Evolutionary conservation across 805 yeast species (phyloP).

Genomic region (Ogataea saltuana): DNA sequence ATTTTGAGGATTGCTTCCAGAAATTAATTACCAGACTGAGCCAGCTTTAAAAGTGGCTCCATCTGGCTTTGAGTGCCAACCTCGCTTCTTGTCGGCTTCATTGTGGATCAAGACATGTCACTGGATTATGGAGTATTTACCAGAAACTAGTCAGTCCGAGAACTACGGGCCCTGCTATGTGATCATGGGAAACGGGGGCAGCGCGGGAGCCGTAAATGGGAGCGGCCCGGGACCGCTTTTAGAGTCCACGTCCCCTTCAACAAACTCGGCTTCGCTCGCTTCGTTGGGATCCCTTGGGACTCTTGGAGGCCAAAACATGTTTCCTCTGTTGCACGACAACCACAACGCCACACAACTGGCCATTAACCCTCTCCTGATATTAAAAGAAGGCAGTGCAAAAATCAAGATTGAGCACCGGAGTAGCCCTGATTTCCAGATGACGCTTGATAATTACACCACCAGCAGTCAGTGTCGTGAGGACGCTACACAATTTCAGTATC

Average conservation of each 20-base stretch:
- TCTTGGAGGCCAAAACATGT: not conserved
- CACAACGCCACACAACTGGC: constrained; percentile 1
- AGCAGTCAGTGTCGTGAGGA: too few species aligned
- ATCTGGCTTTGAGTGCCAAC: too few species aligned
- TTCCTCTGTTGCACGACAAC: constrained; percentile 1
- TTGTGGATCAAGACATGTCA: not conserved
- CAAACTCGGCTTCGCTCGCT: not conserved
- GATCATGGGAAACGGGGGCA: constrained; percentile 1
- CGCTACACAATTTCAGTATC: too few species aligned
- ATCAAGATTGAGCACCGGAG: not conserved
- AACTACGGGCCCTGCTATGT: constrained; percentile 3
- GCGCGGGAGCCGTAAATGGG: not conserved
- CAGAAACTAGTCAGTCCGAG: constrained; percentile 10
- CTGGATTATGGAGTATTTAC: constrained; percentile 14
- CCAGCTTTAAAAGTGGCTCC: constrained; percentile 5
- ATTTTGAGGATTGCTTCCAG: constrained; percentile 8
- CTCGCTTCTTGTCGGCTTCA: not conserved
- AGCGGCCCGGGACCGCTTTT: too few species aligned
- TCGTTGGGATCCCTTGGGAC: not conserved
- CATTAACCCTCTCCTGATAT: constrained; percentile 11
- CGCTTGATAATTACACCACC: constrained; percentile 4
- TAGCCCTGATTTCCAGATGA: not conserved
- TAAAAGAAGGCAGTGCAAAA: constrained; percentile 7
- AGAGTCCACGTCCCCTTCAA: not conserved
- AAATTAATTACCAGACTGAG: not conserved